Evolutionary conservation across 2,329 filamentous ascomycete species (phyloP).

Genomic region (Xylariaceae sp.): DNA sequence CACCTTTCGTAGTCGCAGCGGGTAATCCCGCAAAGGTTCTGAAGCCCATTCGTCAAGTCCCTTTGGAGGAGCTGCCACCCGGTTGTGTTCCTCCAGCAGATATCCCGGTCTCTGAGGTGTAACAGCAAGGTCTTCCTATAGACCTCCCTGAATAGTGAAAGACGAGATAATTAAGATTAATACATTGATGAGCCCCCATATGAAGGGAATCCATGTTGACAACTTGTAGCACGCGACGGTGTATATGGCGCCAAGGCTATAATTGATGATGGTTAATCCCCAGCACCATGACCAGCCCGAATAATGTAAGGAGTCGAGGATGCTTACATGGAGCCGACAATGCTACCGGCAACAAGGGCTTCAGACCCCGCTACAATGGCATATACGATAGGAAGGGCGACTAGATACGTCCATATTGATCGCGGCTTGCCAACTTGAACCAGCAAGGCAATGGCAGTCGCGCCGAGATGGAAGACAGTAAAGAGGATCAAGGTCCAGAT

Average conservation of each 20-base stretch:
- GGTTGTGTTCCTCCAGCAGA: slow-evolving; percentile 21
- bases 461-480: slow-evolving; percentile 66
- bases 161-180: slow-evolving; percentile 78
- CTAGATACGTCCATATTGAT: slow-evolving; percentile 56
- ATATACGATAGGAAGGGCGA: slow-evolving; percentile 69
- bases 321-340: slow-evolving; percentile 72
- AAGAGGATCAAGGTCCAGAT: slow-evolving; percentile 82
- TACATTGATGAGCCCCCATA: slow-evolving; percentile 82
- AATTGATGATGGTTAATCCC: background rate
- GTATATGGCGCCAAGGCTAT: slow-evolving; percentile 73
- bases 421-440: slow-evolving; percentile 60
- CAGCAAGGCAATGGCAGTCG: slow-evolving; percentile 64
- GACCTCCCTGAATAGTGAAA: slow-evolving; percentile 85
- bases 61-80: slow-evolving; percentile 20
- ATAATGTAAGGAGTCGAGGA: background rate
- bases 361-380: slow-evolving; percentile 66
- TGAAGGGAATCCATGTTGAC: slow-evolving; percentile 90
- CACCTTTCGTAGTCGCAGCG: slow-evolving; percentile 55
- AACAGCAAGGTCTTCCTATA: slow-evolving; percentile 46
- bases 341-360: slow-evolving; percentile 71
- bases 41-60: slow-evolving; percentile 24
- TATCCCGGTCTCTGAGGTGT: slow-evolving; percentile 18
- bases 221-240: slow-evolving; percentile 78
- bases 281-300: background rate
- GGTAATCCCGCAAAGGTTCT: slow-evolving; percentile 63